Percentiles rank a stretch among this genome's conserved stretches.
These are phyloP conservation scores for Trichosporon inkin DNA, from an alignment of 1,284 basidiomycete genomes.

Conservation along the genomic window DNA sequence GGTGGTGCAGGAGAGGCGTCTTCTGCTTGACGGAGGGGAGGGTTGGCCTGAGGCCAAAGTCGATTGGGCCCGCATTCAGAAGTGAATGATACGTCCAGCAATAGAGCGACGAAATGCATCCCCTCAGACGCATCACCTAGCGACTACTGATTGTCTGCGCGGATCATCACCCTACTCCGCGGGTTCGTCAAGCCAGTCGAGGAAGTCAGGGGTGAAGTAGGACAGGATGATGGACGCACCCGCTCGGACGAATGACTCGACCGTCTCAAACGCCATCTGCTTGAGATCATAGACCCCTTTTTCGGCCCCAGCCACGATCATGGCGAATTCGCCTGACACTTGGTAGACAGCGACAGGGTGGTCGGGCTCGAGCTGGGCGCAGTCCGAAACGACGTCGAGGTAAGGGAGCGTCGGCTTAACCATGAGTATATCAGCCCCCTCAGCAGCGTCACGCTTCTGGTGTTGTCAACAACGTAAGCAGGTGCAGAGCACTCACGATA, in stretches of 20 bases:
- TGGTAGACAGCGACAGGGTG: constrained; percentile 93
- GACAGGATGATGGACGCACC: constrained; percentile 85
- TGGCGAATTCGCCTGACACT: constrained; percentile 95
- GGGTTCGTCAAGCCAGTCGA: constrained; percentile 71
- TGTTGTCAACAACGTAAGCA: not conserved
- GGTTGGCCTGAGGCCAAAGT: constrained; percentile 39
- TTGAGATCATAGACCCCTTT: constrained; percentile 90
- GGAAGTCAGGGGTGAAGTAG: constrained; percentile 94
- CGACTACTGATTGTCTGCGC: not conserved
- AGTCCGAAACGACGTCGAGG: constrained; percentile 91
- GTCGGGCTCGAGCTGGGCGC: constrained; percentile 72
- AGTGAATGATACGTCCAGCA: not conserved
- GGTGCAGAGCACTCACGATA: constrained; percentile 60
- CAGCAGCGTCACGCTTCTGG: constrained; percentile 79
- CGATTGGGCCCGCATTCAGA: constrained; percentile 30
- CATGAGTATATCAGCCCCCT: constrained; percentile 99
- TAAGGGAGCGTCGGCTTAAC: constrained; percentile 96
- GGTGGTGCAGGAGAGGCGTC: constrained; percentile 65
- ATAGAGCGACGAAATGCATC: not conserved
- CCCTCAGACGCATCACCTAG: not conserved
- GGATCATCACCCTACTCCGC: not conserved
- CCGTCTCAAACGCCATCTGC: constrained; percentile 89
- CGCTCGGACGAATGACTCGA: constrained; percentile 84
- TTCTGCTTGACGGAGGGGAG: constrained; percentile 32
- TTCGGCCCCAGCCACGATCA: constrained; percentile 87